Evolutionary conservation across 2,329 filamentous ascomycete species (phyloP).

Genomic region (Penicillium sp.): DNA sequence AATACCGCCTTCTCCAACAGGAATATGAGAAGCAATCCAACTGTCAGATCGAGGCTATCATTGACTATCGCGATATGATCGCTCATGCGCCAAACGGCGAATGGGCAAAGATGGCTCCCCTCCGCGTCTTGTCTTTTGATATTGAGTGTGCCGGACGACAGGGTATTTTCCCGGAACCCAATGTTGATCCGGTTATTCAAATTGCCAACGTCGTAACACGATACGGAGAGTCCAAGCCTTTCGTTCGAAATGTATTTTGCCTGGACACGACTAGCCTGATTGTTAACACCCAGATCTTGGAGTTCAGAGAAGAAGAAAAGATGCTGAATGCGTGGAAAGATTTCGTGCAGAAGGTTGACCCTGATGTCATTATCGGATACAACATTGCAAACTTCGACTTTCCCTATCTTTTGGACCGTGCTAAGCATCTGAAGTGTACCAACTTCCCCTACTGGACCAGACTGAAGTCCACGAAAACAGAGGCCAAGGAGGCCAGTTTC

Average conservation of each 20-base stretch:
- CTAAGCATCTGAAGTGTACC: constrained; percentile 73
- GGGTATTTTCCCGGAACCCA: constrained; percentile 91
- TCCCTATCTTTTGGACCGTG: constrained; percentile 86
- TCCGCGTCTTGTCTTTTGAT: constrained; percentile 92
- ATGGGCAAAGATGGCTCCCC: constrained; percentile 96
- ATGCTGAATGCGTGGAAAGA: constrained; percentile 93
- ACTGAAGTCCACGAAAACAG: constrained; percentile 67
- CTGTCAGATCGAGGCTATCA: constrained; percentile 90
- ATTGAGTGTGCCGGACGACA: constrained; percentile 98
- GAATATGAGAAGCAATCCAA: constrained; percentile 73
- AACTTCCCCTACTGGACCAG: constrained; percentile 87
- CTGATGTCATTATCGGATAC: constrained; percentile 97
- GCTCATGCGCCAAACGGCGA: constrained; percentile 86
- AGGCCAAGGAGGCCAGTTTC: constrained; percentile 76
- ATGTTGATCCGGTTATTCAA: constrained; percentile 91
- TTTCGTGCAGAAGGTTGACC: constrained; percentile 85
- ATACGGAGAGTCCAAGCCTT: constrained; percentile 93
- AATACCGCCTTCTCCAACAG: constrained; percentile 69
- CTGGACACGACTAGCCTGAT: constrained; percentile 89
- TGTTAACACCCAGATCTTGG: constrained; percentile 88
- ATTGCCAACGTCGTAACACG: constrained; percentile 94
- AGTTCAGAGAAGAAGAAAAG: constrained; percentile 74
- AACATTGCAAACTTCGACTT: constrained; percentile 99
- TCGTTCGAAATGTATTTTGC: constrained; percentile 94
- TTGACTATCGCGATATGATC: constrained; percentile 78